These are phyloP conservation scores for Aureobasidium sp. DNA, from an alignment of 2,329 filamentous ascomycete species.

Conservation along the genomic window DNA sequence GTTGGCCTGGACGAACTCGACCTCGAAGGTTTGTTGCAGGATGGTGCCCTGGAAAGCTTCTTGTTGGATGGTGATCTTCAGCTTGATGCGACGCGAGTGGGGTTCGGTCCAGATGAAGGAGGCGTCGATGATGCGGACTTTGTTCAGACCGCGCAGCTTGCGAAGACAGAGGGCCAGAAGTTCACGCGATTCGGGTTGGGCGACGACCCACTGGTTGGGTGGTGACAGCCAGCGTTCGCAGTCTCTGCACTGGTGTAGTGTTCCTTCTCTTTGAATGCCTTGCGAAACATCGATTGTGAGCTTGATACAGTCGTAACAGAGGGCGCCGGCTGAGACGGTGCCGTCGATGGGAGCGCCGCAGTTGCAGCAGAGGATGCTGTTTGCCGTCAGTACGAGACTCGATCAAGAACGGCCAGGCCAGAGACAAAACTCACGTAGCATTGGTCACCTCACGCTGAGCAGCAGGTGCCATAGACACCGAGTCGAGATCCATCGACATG, in stretches of 20 bases:
- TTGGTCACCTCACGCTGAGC: slow-evolving; percentile 12
- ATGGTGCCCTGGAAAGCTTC: slow-evolving; percentile 60
- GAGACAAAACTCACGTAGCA: slow-evolving; percentile 11
- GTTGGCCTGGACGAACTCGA: slow-evolving; percentile 80
- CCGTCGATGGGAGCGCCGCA: slow-evolving; percentile 94
- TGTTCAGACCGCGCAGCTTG: slow-evolving; percentile 77
- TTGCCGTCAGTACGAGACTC: slow-evolving; percentile 18
- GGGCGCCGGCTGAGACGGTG: slow-evolving; percentile 73
- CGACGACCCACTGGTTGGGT: slow-evolving; percentile 78
- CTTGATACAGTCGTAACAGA: slow-evolving; percentile 95
- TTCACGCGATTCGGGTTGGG: slow-evolving; percentile 81
- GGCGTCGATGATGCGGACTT: slow-evolving; percentile 90
- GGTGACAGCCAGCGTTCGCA: slow-evolving; percentile 92
- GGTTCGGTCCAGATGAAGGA: slow-evolving; percentile 98
- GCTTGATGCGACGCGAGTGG: slow-evolving; percentile 83
- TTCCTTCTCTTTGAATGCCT: slow-evolving; percentile 85
- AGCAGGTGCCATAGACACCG: slow-evolving; percentile 21
- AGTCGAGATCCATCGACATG: slow-evolving; percentile 35
- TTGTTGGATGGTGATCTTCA: slow-evolving; percentile 90
- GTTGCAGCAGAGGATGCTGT: slow-evolving; percentile 92
- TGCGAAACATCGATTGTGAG: slow-evolving; percentile 87
- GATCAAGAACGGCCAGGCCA: slow-evolving; percentile 19
- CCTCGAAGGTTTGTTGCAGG: slow-evolving; percentile 90
- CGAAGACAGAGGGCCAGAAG: slow-evolving; percentile 85
- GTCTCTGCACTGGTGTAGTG: slow-evolving; percentile 84